A percentile compares a stretch with the other conserved stretches of the same genome.
Evolutionary conservation across 805 yeast genomes (phyloP).

Genomic region (Priceomyces carsonii): DNA sequence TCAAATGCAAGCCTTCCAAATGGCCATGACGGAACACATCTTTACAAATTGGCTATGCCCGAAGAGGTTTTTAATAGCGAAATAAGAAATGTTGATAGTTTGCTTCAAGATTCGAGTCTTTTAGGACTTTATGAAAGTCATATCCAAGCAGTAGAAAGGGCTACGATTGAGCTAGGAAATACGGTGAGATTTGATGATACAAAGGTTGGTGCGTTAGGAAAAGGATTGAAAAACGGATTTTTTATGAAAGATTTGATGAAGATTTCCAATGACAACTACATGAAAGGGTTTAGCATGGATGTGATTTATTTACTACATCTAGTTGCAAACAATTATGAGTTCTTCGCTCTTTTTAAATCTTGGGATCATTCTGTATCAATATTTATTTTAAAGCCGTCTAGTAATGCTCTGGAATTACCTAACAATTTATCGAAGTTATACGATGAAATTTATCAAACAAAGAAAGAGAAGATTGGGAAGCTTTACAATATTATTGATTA

Average conservation of each 20-base stretch:
- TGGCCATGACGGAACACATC: constrained; percentile 52
- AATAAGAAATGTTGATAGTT: constrained; percentile 54
- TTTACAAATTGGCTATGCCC: constrained; percentile 68
- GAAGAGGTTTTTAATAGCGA: constrained; percentile 64
- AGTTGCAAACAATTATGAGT: constrained; percentile 71
- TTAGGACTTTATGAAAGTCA: constrained; percentile 77
- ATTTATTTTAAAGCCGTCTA: constrained; percentile 67
- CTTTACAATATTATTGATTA: constrained; percentile 53
- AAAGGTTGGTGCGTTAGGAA: constrained; percentile 80
- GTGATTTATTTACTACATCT: constrained; percentile 68
- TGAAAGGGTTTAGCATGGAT: constrained; percentile 55
- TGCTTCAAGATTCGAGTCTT: constrained; percentile 62
- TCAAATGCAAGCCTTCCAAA: constrained; percentile 69
- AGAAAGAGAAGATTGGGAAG: constrained; percentile 45
- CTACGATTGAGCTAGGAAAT: constrained; percentile 76
- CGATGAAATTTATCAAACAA: constrained; percentile 49
- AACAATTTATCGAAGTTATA: constrained; percentile 55
- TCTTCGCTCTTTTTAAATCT: constrained; percentile 65
- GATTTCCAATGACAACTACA: constrained; percentile 52
- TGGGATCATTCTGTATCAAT: constrained; percentile 55
- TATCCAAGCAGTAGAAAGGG: constrained; percentile 66
- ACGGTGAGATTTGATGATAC: constrained; percentile 68
- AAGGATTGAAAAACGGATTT: constrained; percentile 85
- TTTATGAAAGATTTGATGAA: constrained; percentile 55
- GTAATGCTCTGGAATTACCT: constrained; percentile 65